Conservation (phyloP, 169 alveolate species). For the Eimeria maxima region DNA sequence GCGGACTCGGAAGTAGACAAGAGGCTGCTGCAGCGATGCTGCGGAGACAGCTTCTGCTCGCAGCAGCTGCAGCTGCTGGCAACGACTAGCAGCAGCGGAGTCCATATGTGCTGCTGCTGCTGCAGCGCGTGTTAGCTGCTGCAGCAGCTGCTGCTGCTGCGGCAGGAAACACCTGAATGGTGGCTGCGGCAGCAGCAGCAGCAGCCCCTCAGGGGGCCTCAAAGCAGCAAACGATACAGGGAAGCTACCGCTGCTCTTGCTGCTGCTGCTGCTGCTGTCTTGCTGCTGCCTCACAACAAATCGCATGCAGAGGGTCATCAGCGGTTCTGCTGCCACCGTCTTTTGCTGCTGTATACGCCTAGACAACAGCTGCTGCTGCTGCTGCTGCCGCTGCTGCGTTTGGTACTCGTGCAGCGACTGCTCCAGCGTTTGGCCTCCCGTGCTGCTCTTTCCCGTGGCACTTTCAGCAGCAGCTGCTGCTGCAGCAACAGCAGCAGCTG, state of each 20-base stretch:
- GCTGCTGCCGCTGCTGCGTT: constrained; percentile 14
- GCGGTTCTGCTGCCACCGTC: background rate
- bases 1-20: constrained; percentile 15
- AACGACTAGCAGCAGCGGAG: constrained; percentile 7
- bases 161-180: constrained; percentile 24
- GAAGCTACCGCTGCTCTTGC: constrained; percentile 34
- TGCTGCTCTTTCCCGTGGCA: background rate
- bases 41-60: constrained; percentile 66
- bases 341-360: constrained; percentile 20
- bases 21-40: constrained; percentile 64
- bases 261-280: constrained; percentile 40
- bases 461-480: constrained; percentile 27
- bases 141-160: constrained; percentile 74
- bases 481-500: background rate
- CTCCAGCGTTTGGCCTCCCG: background rate
- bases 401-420: background rate
- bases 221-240: background rate
- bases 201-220: constrained; percentile 5
- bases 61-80: constrained; percentile 74
- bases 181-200: constrained; percentile 62
- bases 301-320: constrained; percentile 41
- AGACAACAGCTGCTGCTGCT: constrained; percentile 6
- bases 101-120: constrained; percentile 62
- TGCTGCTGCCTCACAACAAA: constrained; percentile 48
- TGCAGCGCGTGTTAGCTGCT: constrained; percentile 20